A percentile compares a stretch with the other conserved stretches of the same genome.
Evolutionary conservation across 2,329 filamentous ascomycete genomes (phyloP).

Genomic region (Ilyonectria robusta): DNA sequence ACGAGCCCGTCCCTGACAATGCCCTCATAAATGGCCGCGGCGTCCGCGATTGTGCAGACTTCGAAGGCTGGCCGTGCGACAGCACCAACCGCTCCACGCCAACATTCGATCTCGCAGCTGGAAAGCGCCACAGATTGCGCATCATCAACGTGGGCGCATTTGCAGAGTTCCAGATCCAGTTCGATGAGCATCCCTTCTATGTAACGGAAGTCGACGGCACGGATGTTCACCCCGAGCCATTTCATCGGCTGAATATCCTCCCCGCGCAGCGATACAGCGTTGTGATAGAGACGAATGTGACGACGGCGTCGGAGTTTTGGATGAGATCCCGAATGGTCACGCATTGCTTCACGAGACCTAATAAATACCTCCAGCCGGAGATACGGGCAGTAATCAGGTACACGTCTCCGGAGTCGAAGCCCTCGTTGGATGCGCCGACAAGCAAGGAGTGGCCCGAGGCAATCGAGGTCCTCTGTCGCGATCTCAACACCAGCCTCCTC

Average conservation of each 20-base stretch:
- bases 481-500: conserved; percentile 66
- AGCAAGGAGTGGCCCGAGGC: conserved; percentile 66
- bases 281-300: conserved; percentile 72
- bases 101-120: conserved; percentile 63
- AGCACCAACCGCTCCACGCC: conserved; percentile 55
- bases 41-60: conserved; percentile 52
- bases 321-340: conserved; percentile 68
- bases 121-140: conserved; percentile 74
- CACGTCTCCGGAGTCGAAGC: neutral
- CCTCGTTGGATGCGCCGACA: conserved; percentile 37
- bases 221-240: conserved; percentile 71
- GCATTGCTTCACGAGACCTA: conserved; percentile 55
- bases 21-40: conserved; percentile 73
- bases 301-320: conserved; percentile 70
- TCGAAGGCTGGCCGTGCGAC: conserved; percentile 61
- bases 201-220: conserved; percentile 81
- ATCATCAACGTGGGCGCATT: conserved; percentile 80
- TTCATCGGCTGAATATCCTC: conserved; percentile 74
- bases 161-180: conserved; percentile 78
- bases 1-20: conserved; percentile 77
- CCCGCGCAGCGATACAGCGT: conserved; percentile 81
- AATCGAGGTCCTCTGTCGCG: conserved; percentile 64
- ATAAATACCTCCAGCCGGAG: conserved; percentile 50
- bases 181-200: conserved; percentile 76
- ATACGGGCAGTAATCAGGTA: conserved; percentile 52